Base-by-base conservation (phyloP, 2,329 filamentous ascomycete genomes). In the Lachnellula occidentalis region DNA sequence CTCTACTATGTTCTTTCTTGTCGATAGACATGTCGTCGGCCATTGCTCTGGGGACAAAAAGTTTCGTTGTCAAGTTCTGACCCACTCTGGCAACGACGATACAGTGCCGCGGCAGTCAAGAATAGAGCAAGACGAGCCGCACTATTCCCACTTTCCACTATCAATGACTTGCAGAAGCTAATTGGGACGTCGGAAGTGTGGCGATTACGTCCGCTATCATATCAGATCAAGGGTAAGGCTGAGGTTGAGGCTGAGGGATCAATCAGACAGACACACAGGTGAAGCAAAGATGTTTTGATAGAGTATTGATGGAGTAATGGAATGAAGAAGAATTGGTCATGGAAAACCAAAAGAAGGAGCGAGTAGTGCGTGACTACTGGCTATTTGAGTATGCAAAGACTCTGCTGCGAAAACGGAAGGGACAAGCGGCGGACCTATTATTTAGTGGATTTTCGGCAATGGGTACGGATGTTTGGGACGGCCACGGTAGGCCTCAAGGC, bases 21-120 rank as follows among this genome's bases (percentile, higher is more conserved):
- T 85, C 81, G 71, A 85, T 81, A 63, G 82, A 85, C 83, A 85
- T 86, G 64, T 76, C 81, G 72, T 84, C 81, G 73, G 80, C 79
- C 81, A 86, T 86, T 56, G 60, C 57, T 55, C 46, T 34, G 21
- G n/a, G 39, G 34, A 37, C 31, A 50, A 52, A 41, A 55, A 45
- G 19, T 45, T 54, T 41, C 52, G 53, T 41, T 48, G 45, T 55
- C 47, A 50, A 55, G 46, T 50, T 41, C 55, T 55, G 52, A 60
- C 60, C 63, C 60, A 60, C 61, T 53, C 56, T 48, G 22, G 55
- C 51, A 48, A 61, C 56, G 54, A 58, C 57, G 58, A 52, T 46
- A 48, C 53, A 56, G 50, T 43, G 36, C 54, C 48, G 53, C 58
- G 53, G 54, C 52, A 50, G 49, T 45, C 8, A 31, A 41, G 6